phyloP scores from a whole-genome alignment of 176 grass and related monocot genomes.

The Zizania latifolia region DNA sequence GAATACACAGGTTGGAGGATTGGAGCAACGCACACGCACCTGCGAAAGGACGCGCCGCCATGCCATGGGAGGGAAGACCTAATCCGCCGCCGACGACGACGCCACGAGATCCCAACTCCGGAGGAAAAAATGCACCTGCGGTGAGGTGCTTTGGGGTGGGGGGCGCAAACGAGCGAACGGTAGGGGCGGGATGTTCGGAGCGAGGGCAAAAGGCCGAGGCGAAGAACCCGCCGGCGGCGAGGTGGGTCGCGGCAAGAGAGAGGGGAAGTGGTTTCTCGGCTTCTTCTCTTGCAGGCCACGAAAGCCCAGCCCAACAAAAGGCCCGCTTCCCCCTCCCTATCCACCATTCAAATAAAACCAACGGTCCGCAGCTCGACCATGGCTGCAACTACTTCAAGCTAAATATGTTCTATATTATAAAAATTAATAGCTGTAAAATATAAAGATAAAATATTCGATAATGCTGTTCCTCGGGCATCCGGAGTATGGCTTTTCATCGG shows the following conservation, averaged over 20 bases:
- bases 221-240: constrained; percentile 2
- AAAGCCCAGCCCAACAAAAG: no score
- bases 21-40: constrained; percentile 14
- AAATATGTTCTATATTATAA: no score
- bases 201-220: background rate
- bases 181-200: background rate
- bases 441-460: no score
- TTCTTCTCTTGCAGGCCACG: no score
- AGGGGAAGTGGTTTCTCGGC: no score
- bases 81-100: background rate
- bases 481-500: no score
- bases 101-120: constrained; percentile 32
- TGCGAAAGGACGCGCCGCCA: constrained; percentile 49
- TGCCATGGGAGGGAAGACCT: constrained; percentile 32
- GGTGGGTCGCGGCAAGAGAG: background rate
- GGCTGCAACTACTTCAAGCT: no score
- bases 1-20: background rate
- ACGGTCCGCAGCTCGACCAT: no score
- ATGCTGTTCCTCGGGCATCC: no score
- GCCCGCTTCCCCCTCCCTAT: no score
- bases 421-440: no score
- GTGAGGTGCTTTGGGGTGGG: background rate
- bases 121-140: background rate
- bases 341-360: no score
- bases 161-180: background rate